phyloP scores from a whole-genome alignment of 768 basidiomycete species.

The Coprinopsis cinerea region DNA sequence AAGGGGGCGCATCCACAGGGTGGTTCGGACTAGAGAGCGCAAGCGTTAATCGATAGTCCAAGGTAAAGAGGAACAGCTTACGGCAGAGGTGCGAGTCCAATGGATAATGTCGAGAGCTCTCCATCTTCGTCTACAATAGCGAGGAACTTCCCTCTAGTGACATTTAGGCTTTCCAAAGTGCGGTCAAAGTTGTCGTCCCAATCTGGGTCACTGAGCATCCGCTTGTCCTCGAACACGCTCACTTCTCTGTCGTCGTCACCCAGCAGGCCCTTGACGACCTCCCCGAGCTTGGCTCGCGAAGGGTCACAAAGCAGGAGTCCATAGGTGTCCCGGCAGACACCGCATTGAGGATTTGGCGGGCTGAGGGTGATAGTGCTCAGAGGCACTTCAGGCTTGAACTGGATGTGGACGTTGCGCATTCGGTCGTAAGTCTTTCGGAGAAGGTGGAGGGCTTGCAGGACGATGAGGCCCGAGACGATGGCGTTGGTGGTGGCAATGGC shows the following conservation, averaged over 20 bases:
- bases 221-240: constrained; percentile 80
- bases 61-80: constrained; percentile 37
- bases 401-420: constrained; percentile 72
- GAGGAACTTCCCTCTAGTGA: constrained; percentile 81
- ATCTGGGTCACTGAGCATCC: constrained; percentile 87
- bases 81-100: constrained; percentile 68
- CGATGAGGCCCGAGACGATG: constrained; percentile 91
- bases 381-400: constrained; percentile 74
- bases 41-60: not conserved
- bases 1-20: constrained; percentile 40
- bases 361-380: constrained; percentile 64
- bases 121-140: constrained; percentile 87
- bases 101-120: constrained; percentile 61
- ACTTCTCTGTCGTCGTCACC: constrained; percentile 58
- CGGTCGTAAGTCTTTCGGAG: constrained; percentile 57
- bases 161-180: constrained; percentile 75
- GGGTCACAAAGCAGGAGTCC: constrained; percentile 70
- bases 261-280: constrained; percentile 65
- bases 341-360: constrained; percentile 71
- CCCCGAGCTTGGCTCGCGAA: constrained; percentile 57
- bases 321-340: constrained; percentile 85
- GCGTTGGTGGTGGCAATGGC: constrained; percentile 99
- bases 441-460: constrained; percentile 85
- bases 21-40: constrained; percentile 45
- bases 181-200: constrained; percentile 85